phyloP scores from a whole-genome alignment of 345 rosid species.

The Corchorus olitorius region DNA sequence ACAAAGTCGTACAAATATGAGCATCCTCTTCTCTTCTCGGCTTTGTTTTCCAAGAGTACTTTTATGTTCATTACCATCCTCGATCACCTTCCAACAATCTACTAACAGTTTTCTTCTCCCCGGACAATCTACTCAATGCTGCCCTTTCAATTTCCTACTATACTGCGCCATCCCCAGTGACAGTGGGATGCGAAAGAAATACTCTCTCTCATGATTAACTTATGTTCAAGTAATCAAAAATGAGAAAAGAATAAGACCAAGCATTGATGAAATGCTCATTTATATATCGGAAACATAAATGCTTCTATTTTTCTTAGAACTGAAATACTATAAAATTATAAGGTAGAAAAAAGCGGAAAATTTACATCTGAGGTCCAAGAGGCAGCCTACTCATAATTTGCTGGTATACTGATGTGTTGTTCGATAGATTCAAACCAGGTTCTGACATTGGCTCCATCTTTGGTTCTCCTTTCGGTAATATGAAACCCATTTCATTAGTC shows the following conservation, averaged over 20 bases:
- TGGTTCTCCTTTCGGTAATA: constrained; percentile 80
- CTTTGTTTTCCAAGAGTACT: no score
- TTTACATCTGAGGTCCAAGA: constrained; percentile 68
- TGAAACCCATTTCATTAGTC: constrained; percentile 52
- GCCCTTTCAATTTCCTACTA: no score
- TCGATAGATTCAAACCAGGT: constrained; percentile 53
- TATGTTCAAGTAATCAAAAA: constrained; percentile 15
- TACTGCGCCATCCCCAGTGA: no score
- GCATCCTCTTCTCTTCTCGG: no score
- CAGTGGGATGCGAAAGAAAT: neutral
- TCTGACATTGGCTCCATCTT: constrained; percentile 77
- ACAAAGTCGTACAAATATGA: no score
- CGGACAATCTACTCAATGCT: no score
- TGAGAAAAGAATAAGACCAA: no score
- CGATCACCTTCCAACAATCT: no score
- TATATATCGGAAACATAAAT: neutral
- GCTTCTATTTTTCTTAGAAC: constrained; percentile 11
- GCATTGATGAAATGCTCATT: constrained; percentile 17
- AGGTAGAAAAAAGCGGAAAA: neutral
- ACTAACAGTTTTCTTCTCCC: no score
- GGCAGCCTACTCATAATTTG: constrained; percentile 87
- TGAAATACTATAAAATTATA: no score
- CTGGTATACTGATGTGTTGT: constrained; percentile 61
- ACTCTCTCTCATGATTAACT: constrained; percentile 7
- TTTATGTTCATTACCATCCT: no score